Evolutionary conservation across 2,329 filamentous ascomycete genomes (phyloP).

Genomic region (Aspergillus sp.): DNA sequence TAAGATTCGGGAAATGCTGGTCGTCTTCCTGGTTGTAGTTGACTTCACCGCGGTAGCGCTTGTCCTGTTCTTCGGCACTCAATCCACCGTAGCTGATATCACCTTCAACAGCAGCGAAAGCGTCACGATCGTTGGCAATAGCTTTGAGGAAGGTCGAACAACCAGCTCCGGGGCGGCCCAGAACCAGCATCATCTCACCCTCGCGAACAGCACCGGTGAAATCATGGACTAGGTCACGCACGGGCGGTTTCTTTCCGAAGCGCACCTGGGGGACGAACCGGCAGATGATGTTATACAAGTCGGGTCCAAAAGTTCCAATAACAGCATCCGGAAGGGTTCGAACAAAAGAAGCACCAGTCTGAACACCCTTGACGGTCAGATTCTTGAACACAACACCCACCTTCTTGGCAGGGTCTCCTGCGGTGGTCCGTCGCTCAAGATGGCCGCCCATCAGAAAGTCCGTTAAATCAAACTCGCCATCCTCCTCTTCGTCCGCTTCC

Average conservation of each 20-base stretch:
- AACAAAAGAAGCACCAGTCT: conserved; percentile 66
- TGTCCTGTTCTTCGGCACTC: conserved; percentile 64
- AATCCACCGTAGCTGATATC: conserved; percentile 73
- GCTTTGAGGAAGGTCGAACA: conserved; percentile 77
- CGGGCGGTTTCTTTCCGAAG: conserved; percentile 49
- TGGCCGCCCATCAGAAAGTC: conserved; percentile 72
- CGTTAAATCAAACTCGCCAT: conserved; percentile 62
- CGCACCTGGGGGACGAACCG: conserved; percentile 53
- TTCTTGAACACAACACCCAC: conserved; percentile 76
- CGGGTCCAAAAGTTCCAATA: conserved; percentile 76
- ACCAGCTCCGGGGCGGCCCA: conserved; percentile 72
- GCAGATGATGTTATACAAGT: conserved; percentile 66
- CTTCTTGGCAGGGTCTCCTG: conserved; percentile 68
- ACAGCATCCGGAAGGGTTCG: conserved; percentile 73
- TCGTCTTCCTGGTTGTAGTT: conserved; percentile 79
- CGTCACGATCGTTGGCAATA: conserved; percentile 67
- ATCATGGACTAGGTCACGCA: conserved; percentile 61
- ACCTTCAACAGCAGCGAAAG: conserved; percentile 66
- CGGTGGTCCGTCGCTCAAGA: conserved; percentile 68
- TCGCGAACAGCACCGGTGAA: conserved; percentile 67
- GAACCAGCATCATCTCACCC: conserved; percentile 70
- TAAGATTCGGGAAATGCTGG: conserved; percentile 70
- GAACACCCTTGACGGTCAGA: conserved; percentile 71
- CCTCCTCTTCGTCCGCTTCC: conserved; percentile 19
- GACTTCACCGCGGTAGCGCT: conserved; percentile 71